These are phyloP conservation scores for Desmodesmus armatus DNA, from an alignment of 139 green algal species.

Conservation along the genomic window DNA sequence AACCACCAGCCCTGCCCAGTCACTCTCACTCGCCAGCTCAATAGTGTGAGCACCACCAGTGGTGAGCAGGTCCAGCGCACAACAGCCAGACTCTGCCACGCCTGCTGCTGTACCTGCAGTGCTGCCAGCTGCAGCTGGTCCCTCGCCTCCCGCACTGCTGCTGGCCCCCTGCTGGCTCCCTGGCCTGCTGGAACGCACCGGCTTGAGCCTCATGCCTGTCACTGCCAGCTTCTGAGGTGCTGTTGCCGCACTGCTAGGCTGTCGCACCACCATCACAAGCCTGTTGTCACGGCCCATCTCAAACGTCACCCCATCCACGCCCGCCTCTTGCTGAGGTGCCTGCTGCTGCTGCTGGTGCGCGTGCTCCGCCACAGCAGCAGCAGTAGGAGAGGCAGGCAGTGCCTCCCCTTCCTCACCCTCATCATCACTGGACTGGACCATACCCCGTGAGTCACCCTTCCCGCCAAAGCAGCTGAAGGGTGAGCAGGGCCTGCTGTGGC, in stretches of 20 bases:
- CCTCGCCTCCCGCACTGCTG: neutral
- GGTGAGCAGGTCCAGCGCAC: slow-evolving; percentile 29
- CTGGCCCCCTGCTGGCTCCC: neutral
- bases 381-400: neutral
- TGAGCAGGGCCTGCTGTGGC: slow-evolving; percentile 24
- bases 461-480: slow-evolving; percentile 22
- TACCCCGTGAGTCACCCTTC: too few species aligned
- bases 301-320: slow-evolving; percentile 28
- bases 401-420: neutral
- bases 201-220: too few species aligned
- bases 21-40: slow-evolving; percentile 21
- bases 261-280: slow-evolving; percentile 33
- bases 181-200: too few species aligned
- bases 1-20: slow-evolving; percentile 29
- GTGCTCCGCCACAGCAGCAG: neutral
- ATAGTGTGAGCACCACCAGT: slow-evolving; percentile 10
- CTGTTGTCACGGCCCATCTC: neutral
- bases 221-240: neutral
- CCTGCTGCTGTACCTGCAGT: neutral
- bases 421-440: neutral
- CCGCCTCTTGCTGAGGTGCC: slow-evolving; percentile 1
- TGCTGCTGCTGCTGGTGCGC: slow-evolving; percentile 15
- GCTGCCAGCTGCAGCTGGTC: too few species aligned
- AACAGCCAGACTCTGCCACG: neutral
- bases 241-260: neutral